Percentiles rank a stretch among this genome's conserved stretches.
These are phyloP conservation scores for Ophiocordyceps camponoti-leonardi DNA, from an alignment of 2,329 filamentous ascomycete species.

Conservation along the genomic window DNA sequence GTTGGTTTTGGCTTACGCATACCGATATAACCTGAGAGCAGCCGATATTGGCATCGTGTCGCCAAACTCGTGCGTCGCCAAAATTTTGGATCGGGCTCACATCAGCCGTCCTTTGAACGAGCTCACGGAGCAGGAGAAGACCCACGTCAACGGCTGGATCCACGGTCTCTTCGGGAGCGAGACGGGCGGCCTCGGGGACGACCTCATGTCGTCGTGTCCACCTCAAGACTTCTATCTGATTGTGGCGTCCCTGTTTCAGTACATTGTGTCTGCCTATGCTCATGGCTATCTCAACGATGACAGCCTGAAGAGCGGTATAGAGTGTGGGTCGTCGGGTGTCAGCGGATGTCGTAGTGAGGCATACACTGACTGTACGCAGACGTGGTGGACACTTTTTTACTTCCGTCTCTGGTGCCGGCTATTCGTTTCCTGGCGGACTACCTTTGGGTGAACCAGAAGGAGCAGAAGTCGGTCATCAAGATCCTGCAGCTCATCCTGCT, in stretches of 20 bases:
- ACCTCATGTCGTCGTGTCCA: constrained; percentile 65
- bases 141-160: constrained; percentile 57
- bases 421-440: constrained; percentile 55
- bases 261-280: constrained; percentile 55
- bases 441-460: constrained; percentile 47
- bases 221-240: constrained; percentile 72
- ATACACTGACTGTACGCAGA: constrained; percentile 25
- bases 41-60: constrained; percentile 45
- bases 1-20: constrained; percentile 55
- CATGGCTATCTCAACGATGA: constrained; percentile 49
- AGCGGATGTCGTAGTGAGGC: not conserved
- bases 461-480: constrained; percentile 52
- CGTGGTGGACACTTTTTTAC: constrained; percentile 60
- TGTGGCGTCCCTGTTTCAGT: constrained; percentile 59
- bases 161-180: constrained; percentile 62
- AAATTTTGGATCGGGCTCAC: constrained; percentile 43
- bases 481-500: constrained; percentile 58
- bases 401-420: constrained; percentile 62
- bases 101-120: constrained; percentile 39
- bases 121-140: constrained; percentile 45
- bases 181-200: constrained; percentile 56
- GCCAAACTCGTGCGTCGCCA: constrained; percentile 49
- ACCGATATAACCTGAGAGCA: constrained; percentile 51
- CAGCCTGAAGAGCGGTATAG: constrained; percentile 55
- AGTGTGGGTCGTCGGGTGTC: constrained; percentile 35